phyloP scores from a whole-genome alignment of 1,139 yeast species.

The Sugiyamaella pinicola region DNA sequence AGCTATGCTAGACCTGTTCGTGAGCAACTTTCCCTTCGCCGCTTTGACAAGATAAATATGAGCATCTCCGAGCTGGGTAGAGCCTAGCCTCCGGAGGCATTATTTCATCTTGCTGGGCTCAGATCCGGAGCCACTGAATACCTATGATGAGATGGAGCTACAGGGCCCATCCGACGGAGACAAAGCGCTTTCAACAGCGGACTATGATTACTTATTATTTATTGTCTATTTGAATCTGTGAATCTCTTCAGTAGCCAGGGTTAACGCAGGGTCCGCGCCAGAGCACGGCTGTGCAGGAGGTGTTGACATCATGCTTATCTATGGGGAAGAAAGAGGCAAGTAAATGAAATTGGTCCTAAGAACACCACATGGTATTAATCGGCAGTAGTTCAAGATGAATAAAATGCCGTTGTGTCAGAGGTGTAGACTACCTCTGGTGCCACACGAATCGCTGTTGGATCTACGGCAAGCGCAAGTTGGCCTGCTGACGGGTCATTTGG shows the following conservation, averaged over 20 bases:
- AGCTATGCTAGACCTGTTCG: too few relatives aligned
- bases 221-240: too few relatives aligned
- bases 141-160: too few relatives aligned
- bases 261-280: background rate
- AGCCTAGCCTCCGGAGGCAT: too few relatives aligned
- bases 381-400: slow-evolving; percentile 1
- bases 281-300: background rate
- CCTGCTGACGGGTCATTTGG: slow-evolving; percentile 40
- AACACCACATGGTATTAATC: background rate
- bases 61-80: too few relatives aligned
- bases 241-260: background rate
- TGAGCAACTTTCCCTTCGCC: too few relatives aligned
- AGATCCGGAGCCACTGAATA: too few relatives aligned
- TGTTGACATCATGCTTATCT: background rate
- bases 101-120: too few relatives aligned
- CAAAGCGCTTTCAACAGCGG: too few relatives aligned
- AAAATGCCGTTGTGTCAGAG: slow-evolving; percentile 50
- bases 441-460: slow-evolving; percentile 57
- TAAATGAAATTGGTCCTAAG: background rate
- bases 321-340: background rate
- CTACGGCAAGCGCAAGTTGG: slow-evolving; percentile 57
- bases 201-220: too few relatives aligned
- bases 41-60: too few relatives aligned
- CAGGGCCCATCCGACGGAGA: too few relatives aligned
- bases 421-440: slow-evolving; percentile 58